These are phyloP conservation scores for Hygrocybe coccinea DNA, from an alignment of 768 basidiomycete genomes.

Conservation along the genomic window DNA sequence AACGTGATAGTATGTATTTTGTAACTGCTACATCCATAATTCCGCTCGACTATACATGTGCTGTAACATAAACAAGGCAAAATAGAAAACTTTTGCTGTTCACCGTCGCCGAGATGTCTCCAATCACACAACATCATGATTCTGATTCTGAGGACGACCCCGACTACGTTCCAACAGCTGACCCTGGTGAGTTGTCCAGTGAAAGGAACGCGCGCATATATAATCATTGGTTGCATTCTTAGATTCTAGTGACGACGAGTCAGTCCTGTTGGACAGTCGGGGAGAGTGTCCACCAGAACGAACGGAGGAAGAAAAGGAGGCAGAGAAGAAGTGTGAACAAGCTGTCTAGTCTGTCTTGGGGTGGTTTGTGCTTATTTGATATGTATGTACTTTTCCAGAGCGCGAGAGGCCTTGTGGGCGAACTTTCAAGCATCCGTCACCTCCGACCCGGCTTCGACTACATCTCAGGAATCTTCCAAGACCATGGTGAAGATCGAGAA, in stretches of 20 bases:
- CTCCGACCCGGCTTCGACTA: constrained; percentile 17
- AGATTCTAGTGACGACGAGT: constrained; percentile 32
- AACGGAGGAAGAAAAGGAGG: constrained; percentile 33
- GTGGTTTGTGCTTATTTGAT: constrained; percentile 2
- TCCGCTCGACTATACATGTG: no score
- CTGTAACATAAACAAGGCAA: no score
- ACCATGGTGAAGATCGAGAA: constrained; percentile 64
- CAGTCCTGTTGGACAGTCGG: no score
- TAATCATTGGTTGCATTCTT: constrained; percentile 32
- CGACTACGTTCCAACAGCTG: constrained; percentile 60
- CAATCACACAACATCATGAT: neutral
- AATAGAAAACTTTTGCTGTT: no score
- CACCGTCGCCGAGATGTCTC: no score
- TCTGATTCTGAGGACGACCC: constrained; percentile 61
- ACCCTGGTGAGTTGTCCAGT: constrained; percentile 30
- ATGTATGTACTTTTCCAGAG: constrained; percentile 33
- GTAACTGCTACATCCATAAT: no score
- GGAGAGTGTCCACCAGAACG: constrained; percentile 27
- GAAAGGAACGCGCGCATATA: neutral
- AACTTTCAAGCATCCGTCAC: constrained; percentile 62
- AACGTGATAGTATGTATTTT: no score
- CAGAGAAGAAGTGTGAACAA: constrained; percentile 42
- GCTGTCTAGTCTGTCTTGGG: neutral
- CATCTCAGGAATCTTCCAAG: constrained; percentile 19
- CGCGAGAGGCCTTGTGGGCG: constrained; percentile 61